Conservation (phyloP, 495 filamentous ascomycete species). For the Neurospora sp. region DNA sequence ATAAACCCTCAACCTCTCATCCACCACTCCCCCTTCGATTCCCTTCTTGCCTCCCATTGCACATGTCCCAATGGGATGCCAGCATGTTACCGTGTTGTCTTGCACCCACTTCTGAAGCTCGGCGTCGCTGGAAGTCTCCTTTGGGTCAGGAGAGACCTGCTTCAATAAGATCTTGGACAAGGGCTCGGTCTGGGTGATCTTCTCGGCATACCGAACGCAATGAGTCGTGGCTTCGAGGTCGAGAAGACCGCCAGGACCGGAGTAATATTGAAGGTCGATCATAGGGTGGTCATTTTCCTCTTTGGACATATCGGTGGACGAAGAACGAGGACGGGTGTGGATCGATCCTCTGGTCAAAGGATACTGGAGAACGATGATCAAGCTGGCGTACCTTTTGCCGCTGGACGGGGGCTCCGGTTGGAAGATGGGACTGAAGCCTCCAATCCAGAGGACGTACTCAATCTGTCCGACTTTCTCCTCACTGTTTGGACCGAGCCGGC, state of each 20-base stretch:
- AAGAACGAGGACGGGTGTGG: constrained; percentile 26
- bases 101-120: constrained; percentile 29
- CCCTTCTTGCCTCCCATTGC: constrained; percentile 36
- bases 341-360: constrained; percentile 40
- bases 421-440: constrained; percentile 39
- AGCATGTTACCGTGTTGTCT: constrained; percentile 29
- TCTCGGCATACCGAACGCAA: constrained; percentile 31
- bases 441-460: constrained; percentile 40
- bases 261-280: constrained; percentile 38
- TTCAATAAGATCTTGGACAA: constrained; percentile 27
- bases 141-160: constrained; percentile 28
- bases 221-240: constrained; percentile 35
- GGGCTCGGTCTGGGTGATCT: constrained; percentile 32
- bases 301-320: neutral
- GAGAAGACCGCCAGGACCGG: constrained; percentile 23
- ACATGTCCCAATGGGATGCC: constrained; percentile 44
- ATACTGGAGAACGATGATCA: constrained; percentile 45
- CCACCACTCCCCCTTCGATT: constrained; percentile 34
- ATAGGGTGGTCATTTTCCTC: neutral
- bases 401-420: constrained; percentile 11
- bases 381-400: constrained; percentile 39
- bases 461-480: constrained; percentile 33
- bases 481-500: constrained; percentile 19
- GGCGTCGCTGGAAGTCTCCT: constrained; percentile 16
- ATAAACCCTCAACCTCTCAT: constrained; percentile 39